Base-by-base conservation (phyloP, 1,284 basidiomycete species). In the Tausonia pullulans region DNA sequence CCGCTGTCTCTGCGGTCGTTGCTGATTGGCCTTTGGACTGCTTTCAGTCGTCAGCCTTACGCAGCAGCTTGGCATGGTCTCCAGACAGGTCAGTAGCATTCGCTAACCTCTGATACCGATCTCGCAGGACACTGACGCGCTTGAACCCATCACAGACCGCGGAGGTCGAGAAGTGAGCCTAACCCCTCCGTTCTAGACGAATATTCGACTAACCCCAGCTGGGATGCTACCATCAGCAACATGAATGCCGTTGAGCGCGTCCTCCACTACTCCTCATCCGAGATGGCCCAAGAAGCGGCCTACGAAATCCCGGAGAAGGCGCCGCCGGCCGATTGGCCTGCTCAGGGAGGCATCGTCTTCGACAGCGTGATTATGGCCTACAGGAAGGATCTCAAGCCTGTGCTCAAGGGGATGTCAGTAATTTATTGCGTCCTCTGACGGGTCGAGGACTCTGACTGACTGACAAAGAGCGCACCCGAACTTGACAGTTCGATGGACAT, bases 171-270 rank as follows among this genome's bases (percentile, higher is more conserved):
- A 84, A 75, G 27, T 27, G 27, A 27, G 27, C 27, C 27, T 27
- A 27, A 1, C 27, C 27, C 2, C 27, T 27, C 27, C 27, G 27
- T 27, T 27, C 27, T 27, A 27, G 27, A 27, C 2, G 27, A 27
- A 27, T 27, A 1, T 27, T 27, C 27, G 27, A 27, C 2, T 27
- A 2, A 27, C 27, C 27, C 27, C 27, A 27, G 27, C 27, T 27
- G 1, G 27, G 27, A 27, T 27, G 27, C 27, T 27, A 27, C 27
- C 27, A 27, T 74, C 61, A 61, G 72, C 63, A n/a, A 0, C 39
- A 3, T 6, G 82, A 87, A 87, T 71, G 81, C 84, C 3, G 85
- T 87, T 0, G 87, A 90, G 75, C 76, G 85, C 70, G 80, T 88
- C 4, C 74, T 84, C 3, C 81, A 85, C 68, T 88, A 88, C 72